Base-by-base conservation (phyloP, 495 filamentous ascomycete species). In the Neurospora sublineolata region DNA sequence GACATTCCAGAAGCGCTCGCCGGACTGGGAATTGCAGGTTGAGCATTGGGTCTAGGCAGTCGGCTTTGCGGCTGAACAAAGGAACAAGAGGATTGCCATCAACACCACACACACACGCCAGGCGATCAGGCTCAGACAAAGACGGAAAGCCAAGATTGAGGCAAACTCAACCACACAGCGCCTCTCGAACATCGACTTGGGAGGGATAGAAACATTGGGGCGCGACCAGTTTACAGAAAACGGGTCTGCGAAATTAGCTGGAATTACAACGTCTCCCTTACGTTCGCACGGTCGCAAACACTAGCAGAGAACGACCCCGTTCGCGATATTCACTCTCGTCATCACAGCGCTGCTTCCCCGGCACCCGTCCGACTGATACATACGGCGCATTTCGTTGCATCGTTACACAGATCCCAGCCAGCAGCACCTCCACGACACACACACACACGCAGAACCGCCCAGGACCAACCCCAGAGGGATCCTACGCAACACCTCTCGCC, bases 331-430 rank as follows among this genome's bases (percentile, higher is more conserved):
- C 52, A 33, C 52, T 64, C 14, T 27, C 14, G 52, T 64, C 52
- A 33, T 64, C 52, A 27, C 14, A 33, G 52, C 52, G 7, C 27
- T 18, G 12, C 52, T 64, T 64, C 27, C 46, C 52, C 52, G 52
- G 52, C 27, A 7, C 52, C 14, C 52, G 33, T 70, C 46, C 74
- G 68, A 58, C 70, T 60, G n/a, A 40, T 52, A 72, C 68, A 67
- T 40, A 74, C 72, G 58, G 75, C 72, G 67, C 75, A 71, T 68
- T 70, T 36, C 33, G 33, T 36, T 74, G 68, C 68, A 64, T 68
- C 67, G 78, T 79, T 77, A 78, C 78, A 79, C 77, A 76, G 78
- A 77, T 78, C 68, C 52, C 23, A 60, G 23, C 52, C 23, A 60
- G 52, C 52, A 60, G 7, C 23, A 33, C 27, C 27, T 60, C 27